Evolutionary conservation across 805 yeast species (phyloP), one percentile per base, ranked within the genome.

Genomic region (Blastobotrys peoriensis): DNA sequence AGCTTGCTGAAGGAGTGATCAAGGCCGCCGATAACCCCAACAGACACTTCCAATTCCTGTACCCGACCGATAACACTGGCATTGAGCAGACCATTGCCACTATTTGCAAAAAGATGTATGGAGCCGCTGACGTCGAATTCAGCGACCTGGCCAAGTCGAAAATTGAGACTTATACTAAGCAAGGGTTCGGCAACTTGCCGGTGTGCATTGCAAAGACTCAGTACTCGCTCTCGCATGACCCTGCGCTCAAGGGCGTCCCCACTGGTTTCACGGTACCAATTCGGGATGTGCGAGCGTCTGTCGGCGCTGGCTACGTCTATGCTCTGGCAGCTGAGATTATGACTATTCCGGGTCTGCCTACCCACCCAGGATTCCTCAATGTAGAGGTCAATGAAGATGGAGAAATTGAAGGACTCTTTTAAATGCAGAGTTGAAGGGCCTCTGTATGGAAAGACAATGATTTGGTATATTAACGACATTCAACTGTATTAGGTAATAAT

Each of bases 151-250:
- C 98, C 33, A 78, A 76, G 56, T 70, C 77, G 59, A 89, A 88
- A 69, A 81, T 91, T 54, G 88, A 81, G 51, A 75, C 80, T 49
- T 89, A 87, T 71, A 81, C 87, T 30, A 64, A 73, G 41, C 96
- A 89, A 72, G 97, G 97, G 3, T 89, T 83, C 64, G 88, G 81
- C 54, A 78, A 87, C 59, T 71, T 91, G 62, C 98, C 98, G 46
- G 83, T 91, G 58, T 91, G 98, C 70, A 85, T 91, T 59, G 98
- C 98, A 44, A 91, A 91, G 74, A 91, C 98, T 1, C 98, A 91
- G 67, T 91, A 91, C 74, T 87, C 96, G 1, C 73, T 91, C 54
- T 89, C 97, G 3, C 97, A 89, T 63, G 97, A 91, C 67, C 88
- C 97, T 38, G 71, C 79, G 30, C 76, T 93, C 65, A 89, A 88